phyloP scores from a whole-genome alignment of 352 stramenopile genomes.

The Elongisporangium senticosum region DNA sequence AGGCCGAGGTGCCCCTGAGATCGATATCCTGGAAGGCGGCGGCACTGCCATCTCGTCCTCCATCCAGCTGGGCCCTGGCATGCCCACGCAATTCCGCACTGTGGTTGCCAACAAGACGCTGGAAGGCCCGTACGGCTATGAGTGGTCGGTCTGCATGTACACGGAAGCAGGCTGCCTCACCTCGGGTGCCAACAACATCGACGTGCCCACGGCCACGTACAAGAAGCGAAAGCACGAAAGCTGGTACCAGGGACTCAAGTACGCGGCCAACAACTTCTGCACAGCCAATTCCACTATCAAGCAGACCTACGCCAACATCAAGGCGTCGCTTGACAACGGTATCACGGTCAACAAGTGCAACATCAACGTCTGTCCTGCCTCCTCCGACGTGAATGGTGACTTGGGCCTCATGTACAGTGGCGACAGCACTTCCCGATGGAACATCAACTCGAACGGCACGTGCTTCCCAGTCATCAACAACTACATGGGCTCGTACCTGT shows the following conservation, averaged over 20 bases:
- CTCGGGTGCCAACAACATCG: constrained; percentile 39
- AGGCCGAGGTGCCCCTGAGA: constrained; percentile 89
- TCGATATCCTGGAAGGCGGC: constrained; percentile 88
- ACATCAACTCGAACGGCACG: constrained; percentile 38
- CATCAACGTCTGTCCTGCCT: constrained; percentile 44
- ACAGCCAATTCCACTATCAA: constrained; percentile 7
- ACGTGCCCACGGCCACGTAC: constrained; percentile 35
- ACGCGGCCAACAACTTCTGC: constrained; percentile 44
- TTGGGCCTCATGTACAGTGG: constrained; percentile 25
- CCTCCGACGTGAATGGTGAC: constrained; percentile 38
- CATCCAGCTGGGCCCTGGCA: constrained; percentile 68
- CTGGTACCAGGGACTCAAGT: constrained; percentile 60
- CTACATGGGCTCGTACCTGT: constrained; percentile 44
- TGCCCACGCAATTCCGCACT: constrained; percentile 32
- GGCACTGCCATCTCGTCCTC: constrained; percentile 71
- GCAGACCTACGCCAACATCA: constrained; percentile 32
- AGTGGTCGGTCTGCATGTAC: constrained; percentile 29
- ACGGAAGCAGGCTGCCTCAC: constrained; percentile 23
- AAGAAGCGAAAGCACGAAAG: constrained; percentile 21
- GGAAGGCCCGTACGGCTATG: constrained; percentile 18
- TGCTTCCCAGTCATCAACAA: constrained; percentile 46
- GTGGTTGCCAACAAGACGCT: constrained; percentile 16
- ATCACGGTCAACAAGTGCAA: constrained; percentile 44
- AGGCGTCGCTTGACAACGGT: constrained; percentile 17
- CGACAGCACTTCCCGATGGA: constrained; percentile 27